phyloP scores from a whole-genome alignment of 495 filamentous ascomycete genomes.

The Glarea lozoyensis region DNA sequence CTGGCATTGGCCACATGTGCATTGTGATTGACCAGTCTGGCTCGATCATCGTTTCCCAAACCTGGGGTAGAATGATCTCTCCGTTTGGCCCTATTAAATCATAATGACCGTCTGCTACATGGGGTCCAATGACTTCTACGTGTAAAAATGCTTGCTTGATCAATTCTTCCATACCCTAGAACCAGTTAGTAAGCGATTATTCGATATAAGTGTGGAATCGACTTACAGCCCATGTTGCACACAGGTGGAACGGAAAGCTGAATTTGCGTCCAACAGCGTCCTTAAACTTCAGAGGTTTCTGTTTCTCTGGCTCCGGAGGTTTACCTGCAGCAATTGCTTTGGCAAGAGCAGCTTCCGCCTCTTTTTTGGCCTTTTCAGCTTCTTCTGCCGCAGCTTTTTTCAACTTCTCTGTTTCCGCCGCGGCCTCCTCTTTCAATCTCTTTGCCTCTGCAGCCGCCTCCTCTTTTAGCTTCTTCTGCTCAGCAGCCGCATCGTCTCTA shows the following conservation, averaged over 20 bases:
- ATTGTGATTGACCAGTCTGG: slow-evolving; percentile 66
- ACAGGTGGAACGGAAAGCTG: slow-evolving; percentile 56
- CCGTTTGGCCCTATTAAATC: slow-evolving; percentile 33
- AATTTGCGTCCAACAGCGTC: slow-evolving; percentile 59
- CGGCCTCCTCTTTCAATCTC: slow-evolving; percentile 12
- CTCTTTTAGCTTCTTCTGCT: slow-evolving; percentile 9
- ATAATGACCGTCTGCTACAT: slow-evolving; percentile 35
- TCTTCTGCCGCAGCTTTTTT: slow-evolving; percentile 20
- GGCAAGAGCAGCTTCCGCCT: slow-evolving; percentile 22
- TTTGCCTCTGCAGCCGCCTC: slow-evolving; percentile 15
- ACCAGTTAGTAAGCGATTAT: not conserved
- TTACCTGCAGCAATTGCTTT: slow-evolving; percentile 21
- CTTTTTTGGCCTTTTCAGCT: slow-evolving; percentile 23
- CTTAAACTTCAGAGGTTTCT: slow-evolving; percentile 54
- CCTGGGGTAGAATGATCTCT: slow-evolving; percentile 37
- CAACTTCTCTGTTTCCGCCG: slow-evolving; percentile 16
- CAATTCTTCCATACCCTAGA: slow-evolving; percentile 41
- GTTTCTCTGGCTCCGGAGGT: slow-evolving; percentile 44
- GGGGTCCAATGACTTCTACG: slow-evolving; percentile 32
- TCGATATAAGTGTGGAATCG: not conserved
- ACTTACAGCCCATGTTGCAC: slow-evolving; percentile 54
- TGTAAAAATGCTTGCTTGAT: slow-evolving; percentile 36
- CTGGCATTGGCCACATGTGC: slow-evolving; percentile 83
- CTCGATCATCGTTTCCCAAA: slow-evolving; percentile 41
- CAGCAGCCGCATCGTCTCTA: slow-evolving; percentile 15